Evolutionary conservation across 208 protist genomes (phyloP), one percentile per base, ranked within the genome.

Genomic region (Acanthamoeba quina): DNA sequence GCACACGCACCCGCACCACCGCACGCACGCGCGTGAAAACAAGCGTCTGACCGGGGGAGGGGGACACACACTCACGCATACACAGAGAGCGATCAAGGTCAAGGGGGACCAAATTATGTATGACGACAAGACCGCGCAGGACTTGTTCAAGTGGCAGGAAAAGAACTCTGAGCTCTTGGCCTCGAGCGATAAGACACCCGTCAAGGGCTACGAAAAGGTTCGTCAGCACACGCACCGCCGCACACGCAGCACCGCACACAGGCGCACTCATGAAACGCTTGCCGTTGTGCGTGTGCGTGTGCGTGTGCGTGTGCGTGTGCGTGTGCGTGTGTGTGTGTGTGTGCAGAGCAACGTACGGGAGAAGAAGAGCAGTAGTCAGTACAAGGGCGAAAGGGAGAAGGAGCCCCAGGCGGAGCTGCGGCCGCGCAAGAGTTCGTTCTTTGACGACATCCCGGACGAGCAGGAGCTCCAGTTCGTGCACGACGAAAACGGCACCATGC

Each of bases 381-480:
- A 31, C 66, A 74, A 41, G 66, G 2, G 3, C 34, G n/a, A 17
- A 4, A 3, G 37, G 34, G 66, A 74, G 26, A 74, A 37, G 66
- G 66, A 74, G 9, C 15, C 66, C 3, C 66, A 74, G 31, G 3
- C n/a, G 66, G 66, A 74, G 31, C 1, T 74, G 66, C 66, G 66
- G 49, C 44, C 37, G 15, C 44, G 44, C 74, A 21, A 19, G 49
- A 60, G 34, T 6, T 68, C 54, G 5, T 89, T 89, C 80, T 89
- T 89, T n/a, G 80, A 89, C 19, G n/a, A 60, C 26, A 68, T 89
- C n/a, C 54, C 49, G 3, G 49, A 89, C 49, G 54, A 89, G 80
- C 4, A 21, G n/a, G 80, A 89, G 49, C 41, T 89, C 2, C 80
- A 89, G 80, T 89, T 89, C 31, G 80, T 89, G 31, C 49, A 47